Base-by-base conservation (phyloP, 495 filamentous ascomycete species). In the Penicillium fimorum region DNA sequence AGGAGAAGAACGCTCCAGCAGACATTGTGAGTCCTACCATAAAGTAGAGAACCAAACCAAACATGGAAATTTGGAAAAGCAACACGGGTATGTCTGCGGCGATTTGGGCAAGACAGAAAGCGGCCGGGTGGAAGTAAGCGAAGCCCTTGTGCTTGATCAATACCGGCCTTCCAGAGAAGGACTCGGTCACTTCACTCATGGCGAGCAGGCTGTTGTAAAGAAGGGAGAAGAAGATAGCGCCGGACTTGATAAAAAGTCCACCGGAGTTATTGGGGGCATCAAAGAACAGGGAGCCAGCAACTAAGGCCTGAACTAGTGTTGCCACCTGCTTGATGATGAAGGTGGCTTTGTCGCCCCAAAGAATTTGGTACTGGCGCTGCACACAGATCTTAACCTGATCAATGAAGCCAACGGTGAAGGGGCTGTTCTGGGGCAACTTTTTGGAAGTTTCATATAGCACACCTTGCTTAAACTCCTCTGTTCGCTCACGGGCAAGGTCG, bases 121-220 rank as follows among this genome's bases (percentile, higher is more conserved):
- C 88, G 4, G 85, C 80, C 4, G 89, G 89, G 9, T 87, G 81
- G 69, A 88, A 91, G 61, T 90, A 86, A 27, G 85, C 85, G 66
- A 90, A 91, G 20, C 76, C 75, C 63, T 88, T 87, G 68, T 94
- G 90, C 56, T 91, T 90, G 50, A 88, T 78, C 18, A 92, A 68
- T 32, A 94, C 85, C 2, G 85, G 87, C 17, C 87, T 81, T 1
- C 83, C 81, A 18, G 77, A 73, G 65, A 91, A 91, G 0, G 87
- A 86, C 32, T 86, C 78, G 17, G 82, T 88, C 9, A 91, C 77
- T 62, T 92, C 89, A 2, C 85, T 79, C 55, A 92, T 77, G 18
- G 89, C 84, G 9, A 90, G 73, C 50, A 92, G 76, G 54, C 82
- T 82, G 62, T 89, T 88, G 71, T 90, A 91, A 29, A 94, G 70